Conservation (phyloP, 2,329 filamentous ascomycete genomes). For the Talaromyces sp. region DNA sequence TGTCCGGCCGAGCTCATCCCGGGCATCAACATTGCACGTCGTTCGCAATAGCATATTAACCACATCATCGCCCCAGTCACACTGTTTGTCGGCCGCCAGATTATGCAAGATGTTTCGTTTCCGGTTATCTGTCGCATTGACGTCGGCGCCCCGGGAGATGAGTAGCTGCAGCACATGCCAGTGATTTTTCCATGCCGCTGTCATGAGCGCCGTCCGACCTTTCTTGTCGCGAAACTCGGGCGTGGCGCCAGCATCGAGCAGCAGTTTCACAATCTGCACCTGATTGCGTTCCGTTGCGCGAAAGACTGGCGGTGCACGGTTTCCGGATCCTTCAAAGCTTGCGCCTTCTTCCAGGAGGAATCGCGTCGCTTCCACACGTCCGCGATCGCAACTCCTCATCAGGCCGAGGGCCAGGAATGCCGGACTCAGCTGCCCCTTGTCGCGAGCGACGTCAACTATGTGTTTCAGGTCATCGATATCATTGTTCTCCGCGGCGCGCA, state of each 20-base stretch:
- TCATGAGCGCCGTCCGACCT: slow-evolving; percentile 40
- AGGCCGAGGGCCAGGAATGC: slow-evolving; percentile 36
- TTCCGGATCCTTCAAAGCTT: slow-evolving; percentile 28
- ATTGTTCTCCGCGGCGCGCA: slow-evolving; percentile 35
- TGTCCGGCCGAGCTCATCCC: slow-evolving; percentile 46
- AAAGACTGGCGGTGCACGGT: slow-evolving; percentile 29
- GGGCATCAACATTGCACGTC: slow-evolving; percentile 36
- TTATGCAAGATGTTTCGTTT: slow-evolving; percentile 36
- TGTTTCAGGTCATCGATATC: slow-evolving; percentile 27
- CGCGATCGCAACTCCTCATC: slow-evolving; percentile 37
- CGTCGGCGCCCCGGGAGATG: slow-evolving; percentile 31
- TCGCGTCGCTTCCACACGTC: slow-evolving; percentile 24
- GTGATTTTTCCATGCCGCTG: slow-evolving; percentile 40
- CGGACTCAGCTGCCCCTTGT: slow-evolving; percentile 31
- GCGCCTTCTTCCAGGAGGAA: slow-evolving; percentile 35
- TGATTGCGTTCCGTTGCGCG: slow-evolving; percentile 36
- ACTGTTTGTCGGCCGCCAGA: slow-evolving; percentile 41
- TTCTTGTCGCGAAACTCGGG: slow-evolving; percentile 40
- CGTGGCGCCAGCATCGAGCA: slow-evolving; percentile 32
- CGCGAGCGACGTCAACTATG: slow-evolving; percentile 27
- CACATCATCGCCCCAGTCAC: slow-evolving; percentile 44
- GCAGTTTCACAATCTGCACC: slow-evolving; percentile 40
- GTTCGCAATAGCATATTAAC: slow-evolving; percentile 37
- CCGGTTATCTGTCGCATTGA: slow-evolving; percentile 28
- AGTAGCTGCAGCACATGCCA: slow-evolving; percentile 33